Percentiles rank a stretch among this genome's conserved stretches.
These are phyloP conservation scores for Trapa bicornis DNA, from an alignment of 345 rosid genomes.

Conservation along the genomic window DNA sequence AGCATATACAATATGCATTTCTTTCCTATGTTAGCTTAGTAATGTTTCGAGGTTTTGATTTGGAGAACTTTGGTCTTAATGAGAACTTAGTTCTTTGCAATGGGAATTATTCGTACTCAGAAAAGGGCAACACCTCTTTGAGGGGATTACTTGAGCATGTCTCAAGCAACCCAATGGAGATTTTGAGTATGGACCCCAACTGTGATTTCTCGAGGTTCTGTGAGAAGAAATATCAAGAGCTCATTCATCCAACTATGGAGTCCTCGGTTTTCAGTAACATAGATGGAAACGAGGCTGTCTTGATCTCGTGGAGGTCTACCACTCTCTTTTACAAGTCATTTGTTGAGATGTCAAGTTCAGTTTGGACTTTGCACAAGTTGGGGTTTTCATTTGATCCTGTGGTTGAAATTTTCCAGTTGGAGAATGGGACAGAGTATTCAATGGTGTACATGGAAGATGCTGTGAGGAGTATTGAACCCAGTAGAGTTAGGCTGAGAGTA, in stretches of 20 bases:
- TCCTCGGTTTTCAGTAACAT: conserved; percentile 63
- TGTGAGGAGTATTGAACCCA: conserved; percentile 18
- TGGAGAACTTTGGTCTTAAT: conserved; percentile 28
- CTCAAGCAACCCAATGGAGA: conserved; percentile 67
- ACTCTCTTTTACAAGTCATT: conserved; percentile 60
- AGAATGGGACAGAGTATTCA: conserved; percentile 66
- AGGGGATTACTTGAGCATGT: conserved; percentile 73
- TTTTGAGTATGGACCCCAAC: conserved; percentile 46
- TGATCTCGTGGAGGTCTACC: conserved; percentile 81
- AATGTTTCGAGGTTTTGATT: conserved; percentile 70
- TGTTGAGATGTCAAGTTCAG: conserved; percentile 71
- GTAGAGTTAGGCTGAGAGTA: conserved; percentile 41
- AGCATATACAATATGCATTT: conserved; percentile 55
- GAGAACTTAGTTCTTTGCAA: conserved; percentile 21
- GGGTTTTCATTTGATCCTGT: conserved; percentile 74
- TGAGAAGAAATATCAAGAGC: conserved; percentile 77
- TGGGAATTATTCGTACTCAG: conserved; percentile 19
- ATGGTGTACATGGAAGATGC: conserved; percentile 83
- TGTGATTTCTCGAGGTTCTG: conserved; percentile 73
- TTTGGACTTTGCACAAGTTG: conserved; percentile 72
- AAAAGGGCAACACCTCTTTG: conserved; percentile 19
- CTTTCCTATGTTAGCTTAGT: conserved; percentile 66
- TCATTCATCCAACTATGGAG: conserved; percentile 74
- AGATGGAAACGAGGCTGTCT: conserved; percentile 53
- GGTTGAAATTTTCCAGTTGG: conserved; percentile 80